Evolutionary conservation across 768 basidiomycete genomes (phyloP).

Genomic region (Trametes meyenii): DNA sequence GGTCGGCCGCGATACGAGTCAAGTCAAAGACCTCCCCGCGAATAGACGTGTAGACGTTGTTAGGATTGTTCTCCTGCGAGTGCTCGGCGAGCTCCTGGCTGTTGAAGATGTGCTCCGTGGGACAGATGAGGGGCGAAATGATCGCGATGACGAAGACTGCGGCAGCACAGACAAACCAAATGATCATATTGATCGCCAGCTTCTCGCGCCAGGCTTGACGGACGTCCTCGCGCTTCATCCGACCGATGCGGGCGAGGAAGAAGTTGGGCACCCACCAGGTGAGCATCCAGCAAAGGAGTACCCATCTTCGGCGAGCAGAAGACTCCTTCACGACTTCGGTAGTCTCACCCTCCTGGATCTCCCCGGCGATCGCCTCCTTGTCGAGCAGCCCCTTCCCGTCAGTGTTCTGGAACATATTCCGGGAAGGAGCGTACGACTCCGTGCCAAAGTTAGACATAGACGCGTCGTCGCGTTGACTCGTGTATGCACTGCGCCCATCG

Average conservation of each 20-base stretch:
- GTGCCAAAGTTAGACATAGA: conserved; percentile 82
- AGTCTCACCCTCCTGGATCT: conserved; percentile 86
- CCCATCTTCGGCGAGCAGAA: conserved; percentile 83
- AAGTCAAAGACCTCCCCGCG: conserved; percentile 96
- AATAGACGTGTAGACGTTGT: conserved; percentile 79
- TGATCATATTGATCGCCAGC: conserved; percentile 90
- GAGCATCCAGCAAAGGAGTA: conserved; percentile 81
- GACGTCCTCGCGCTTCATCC: conserved; percentile 94
- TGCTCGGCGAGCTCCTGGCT: conserved; percentile 74
- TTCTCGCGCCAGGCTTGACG: conserved; percentile 98
- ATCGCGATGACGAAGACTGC: conserved; percentile 93
- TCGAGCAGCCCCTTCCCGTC: conserved; percentile 73
- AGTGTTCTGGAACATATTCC: conserved; percentile 92
- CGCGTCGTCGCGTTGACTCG: conserved; percentile 80
- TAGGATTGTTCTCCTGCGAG: conserved; percentile 60
- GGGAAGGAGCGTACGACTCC: conserved; percentile 90
- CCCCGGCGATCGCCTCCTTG: conserved; percentile 84
- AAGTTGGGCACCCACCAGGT: conserved; percentile 91
- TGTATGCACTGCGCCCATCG: conserved; percentile 77
- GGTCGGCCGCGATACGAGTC: conserved; percentile 62
- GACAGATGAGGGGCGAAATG: conserved; percentile 88
- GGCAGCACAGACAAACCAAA: conserved; percentile 91
- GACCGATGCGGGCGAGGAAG: conserved; percentile 68
- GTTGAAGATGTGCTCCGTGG: conserved; percentile 91
- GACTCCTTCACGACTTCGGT: conserved; percentile 86